Evolutionary conservation across 257 asterid species (phyloP), one percentile per base, ranked within the genome.

Genomic region (Solanum piurae): DNA sequence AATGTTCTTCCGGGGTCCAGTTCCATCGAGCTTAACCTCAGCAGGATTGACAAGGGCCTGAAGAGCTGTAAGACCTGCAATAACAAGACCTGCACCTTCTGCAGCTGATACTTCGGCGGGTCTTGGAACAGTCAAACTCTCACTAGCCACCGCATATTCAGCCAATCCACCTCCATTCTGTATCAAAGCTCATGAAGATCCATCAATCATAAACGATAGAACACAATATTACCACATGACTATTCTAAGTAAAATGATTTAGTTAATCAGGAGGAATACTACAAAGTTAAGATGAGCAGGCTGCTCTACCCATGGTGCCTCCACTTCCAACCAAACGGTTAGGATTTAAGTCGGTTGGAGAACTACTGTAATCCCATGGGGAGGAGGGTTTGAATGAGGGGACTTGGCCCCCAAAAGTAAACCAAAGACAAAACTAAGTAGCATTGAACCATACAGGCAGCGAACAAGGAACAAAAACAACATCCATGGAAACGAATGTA

Each of bases 141-240:
- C 95, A 89, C 92, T 94, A 0, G 95, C 93, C 73, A 93, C 93
- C 9, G 88, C 94, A 69, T 92, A 94, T 73, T 94, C 96, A 0
- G 98, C 90, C 76, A 95, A 85, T 8, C 98, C 98, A 62, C 98
- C 98, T 10, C 95, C 95, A 42, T 34, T 69, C 96, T 93, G 92
- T 86, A 86, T 87, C 40, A 52, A 85, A 38, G 20, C 25, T 31
- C 37, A 86, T 27, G 69, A 12, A 72, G 38, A 49, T 31, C 79
- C 16, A 20, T 44, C 52, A 37, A 13, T 21, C 49, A 76, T 25
- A 68, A 68, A 42, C 6, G 68, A 20, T 80, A 46, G 29, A 80
- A 46, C 42, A 80, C 38, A 23, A 29, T 46, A 80, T 80, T 46
- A 80, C 37, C 64, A 80, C 37, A 27, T 46, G 21, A 80, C n/a